phyloP scores from a whole-genome alignment of 768 basidiomycete species.

The Podaxis mareebaensis region DNA sequence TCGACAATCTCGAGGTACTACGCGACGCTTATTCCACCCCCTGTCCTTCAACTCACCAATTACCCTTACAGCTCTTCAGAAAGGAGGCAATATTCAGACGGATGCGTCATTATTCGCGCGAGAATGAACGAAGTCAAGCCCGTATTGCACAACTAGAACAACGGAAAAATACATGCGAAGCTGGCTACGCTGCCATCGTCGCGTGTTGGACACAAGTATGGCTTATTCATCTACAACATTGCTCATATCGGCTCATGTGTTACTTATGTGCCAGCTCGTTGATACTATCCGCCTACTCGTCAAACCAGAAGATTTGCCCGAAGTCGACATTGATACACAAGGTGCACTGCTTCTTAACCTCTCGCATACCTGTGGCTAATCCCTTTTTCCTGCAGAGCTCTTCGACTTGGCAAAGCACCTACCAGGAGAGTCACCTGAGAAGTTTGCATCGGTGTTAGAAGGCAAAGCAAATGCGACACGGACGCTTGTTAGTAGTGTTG shows the following conservation, averaged over 20 bases:
- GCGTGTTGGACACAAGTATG: constrained; percentile 80
- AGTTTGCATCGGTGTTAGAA: constrained; percentile 46
- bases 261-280: constrained; percentile 47
- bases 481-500: constrained; percentile 58
- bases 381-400: constrained; percentile 34
- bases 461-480: constrained; percentile 60
- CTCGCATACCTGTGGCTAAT: constrained; percentile 6
- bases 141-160: constrained; percentile 66
- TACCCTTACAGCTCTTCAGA: constrained; percentile 61
- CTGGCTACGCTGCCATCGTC: constrained; percentile 70
- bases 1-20: constrained; percentile 64
- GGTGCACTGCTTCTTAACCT: constrained; percentile 30
- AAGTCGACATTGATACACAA: constrained; percentile 40
- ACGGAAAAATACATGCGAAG: constrained; percentile 66
- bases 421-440: constrained; percentile 35
- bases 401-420: constrained; percentile 47
- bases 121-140: constrained; percentile 63
- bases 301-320: constrained; percentile 48
- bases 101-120: constrained; percentile 81
- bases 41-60: constrained; percentile 18
- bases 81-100: constrained; percentile 85
- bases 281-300: constrained; percentile 65
- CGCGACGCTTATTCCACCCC: constrained; percentile 18
- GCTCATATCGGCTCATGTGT: background rate
- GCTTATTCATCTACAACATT: constrained; percentile 6